phyloP scores from a whole-genome alignment of 352 stramenopile species.

The Phytophthora sp. region DNA sequence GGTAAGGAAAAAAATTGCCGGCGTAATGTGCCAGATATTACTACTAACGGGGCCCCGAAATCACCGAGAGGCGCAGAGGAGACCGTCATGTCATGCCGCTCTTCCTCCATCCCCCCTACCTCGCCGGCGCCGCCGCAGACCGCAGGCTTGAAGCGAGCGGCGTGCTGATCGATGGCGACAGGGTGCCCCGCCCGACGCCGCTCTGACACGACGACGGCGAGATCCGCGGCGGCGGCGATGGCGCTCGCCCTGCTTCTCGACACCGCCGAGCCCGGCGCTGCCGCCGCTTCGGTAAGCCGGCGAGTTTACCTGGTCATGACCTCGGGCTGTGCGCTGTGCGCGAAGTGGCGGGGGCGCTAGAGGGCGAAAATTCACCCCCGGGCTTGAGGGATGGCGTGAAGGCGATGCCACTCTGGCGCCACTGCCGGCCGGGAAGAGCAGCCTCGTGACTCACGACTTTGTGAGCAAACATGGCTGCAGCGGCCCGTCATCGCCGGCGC shows the following conservation, averaged over 20 bases:
- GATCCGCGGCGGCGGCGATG: background rate
- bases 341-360: background rate
- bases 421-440: background rate
- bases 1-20: no score
- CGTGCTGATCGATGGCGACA: conserved; percentile 19
- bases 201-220: background rate
- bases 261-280: background rate
- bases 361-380: background rate
- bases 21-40: no score
- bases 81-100: background rate
- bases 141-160: conserved; percentile 1
- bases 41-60: conserved; percentile 34
- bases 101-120: background rate
- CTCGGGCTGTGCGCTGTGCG: background rate
- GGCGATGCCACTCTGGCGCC: conserved; percentile 2
- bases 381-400: conserved; percentile 6
- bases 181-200: no score
- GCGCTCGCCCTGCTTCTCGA: background rate
- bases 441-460: no score
- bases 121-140: no score
- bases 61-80: background rate
- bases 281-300: no score
- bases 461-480: background rate
- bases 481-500: background rate
- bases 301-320: background rate